Conservation (phyloP, 2,329 filamentous ascomycete genomes). For the Curvularia spicifera region DNA sequence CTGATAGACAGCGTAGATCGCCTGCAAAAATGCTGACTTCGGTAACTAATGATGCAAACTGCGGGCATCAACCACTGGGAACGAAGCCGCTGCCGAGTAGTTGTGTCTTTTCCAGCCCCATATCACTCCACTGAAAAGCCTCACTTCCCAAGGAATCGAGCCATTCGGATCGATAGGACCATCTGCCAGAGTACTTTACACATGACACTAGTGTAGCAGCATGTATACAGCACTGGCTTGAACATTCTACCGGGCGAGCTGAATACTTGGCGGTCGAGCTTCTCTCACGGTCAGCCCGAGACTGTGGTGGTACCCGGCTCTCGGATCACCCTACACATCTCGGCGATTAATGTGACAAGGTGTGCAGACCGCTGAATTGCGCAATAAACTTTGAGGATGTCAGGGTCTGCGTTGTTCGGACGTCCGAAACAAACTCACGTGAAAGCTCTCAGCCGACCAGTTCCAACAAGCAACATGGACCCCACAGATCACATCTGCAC, state of each 20-base stretch:
- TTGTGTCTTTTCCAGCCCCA: conserved; percentile 1
- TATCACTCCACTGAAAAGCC: not conserved
- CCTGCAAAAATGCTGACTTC: not conserved
- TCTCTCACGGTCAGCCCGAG: not conserved
- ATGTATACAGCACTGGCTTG: not conserved
- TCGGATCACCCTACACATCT: not conserved
- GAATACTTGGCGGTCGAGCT: not conserved
- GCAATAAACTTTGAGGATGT: not conserved
- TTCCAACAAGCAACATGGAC: not conserved
- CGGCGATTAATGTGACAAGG: not conserved
- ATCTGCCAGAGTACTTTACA: not conserved
- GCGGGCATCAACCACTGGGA: not conserved
- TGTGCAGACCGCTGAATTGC: not conserved
- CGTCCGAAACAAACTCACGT: not conserved
- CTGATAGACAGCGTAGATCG: not conserved
- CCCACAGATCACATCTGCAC: not conserved
- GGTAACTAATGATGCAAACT: conserved; percentile 2
- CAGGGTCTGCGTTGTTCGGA: conserved; percentile 1
- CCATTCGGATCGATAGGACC: conserved; percentile 1
- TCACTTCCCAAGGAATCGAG: not conserved
- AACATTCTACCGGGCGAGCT: not conserved
- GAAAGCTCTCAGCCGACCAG: not conserved
- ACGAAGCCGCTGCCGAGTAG: not conserved
- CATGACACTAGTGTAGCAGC: not conserved
- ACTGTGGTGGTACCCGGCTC: not conserved